phyloP scores from a whole-genome alignment of 352 stramenopile genomes.

The Phytophthora crassamura region DNA sequence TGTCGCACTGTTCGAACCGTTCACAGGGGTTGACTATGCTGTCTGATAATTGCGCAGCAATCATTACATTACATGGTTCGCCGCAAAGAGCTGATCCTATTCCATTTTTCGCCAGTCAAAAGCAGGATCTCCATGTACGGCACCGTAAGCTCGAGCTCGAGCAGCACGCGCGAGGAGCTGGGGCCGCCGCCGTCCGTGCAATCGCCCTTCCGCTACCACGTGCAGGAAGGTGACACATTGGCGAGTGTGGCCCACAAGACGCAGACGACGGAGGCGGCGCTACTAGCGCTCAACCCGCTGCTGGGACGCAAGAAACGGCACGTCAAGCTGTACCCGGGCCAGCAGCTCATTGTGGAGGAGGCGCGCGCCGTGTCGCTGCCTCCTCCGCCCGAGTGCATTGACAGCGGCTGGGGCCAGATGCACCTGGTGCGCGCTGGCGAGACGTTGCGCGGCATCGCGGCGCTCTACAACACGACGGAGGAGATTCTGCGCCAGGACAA shows the following conservation, averaged over 20 bases:
- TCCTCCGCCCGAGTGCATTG: conserved; percentile 78
- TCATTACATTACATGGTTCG: conserved; percentile 6
- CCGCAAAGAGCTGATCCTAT: conserved; percentile 7
- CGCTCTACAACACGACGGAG: conserved; percentile 84
- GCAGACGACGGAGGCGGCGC: conserved; percentile 57
- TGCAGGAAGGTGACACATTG: conserved; percentile 71
- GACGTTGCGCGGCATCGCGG: conserved; percentile 69
- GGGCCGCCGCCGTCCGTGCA: conserved; percentile 39
- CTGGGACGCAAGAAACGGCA: conserved; percentile 51
- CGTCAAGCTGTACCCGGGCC: conserved; percentile 71
- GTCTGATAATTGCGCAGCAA: conserved; percentile 9
- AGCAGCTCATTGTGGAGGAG: conserved; percentile 82
- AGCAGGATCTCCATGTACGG: conserved; percentile 54
- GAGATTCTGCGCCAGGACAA: conserved; percentile 85
- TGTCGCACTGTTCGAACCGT: too few species aligned
- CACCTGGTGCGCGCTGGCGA: conserved; percentile 78
- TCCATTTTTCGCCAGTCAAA: conserved; percentile 24
- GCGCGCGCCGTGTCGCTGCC: conserved; percentile 71
- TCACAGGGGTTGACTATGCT: not conserved
- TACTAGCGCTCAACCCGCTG: conserved; percentile 78
- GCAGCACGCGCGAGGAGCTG: conserved; percentile 35
- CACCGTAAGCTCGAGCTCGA: conserved; percentile 45
- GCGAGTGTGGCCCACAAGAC: conserved; percentile 69
- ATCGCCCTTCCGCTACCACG: conserved; percentile 79
- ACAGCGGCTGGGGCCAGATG: conserved; percentile 88